Conservation (phyloP, 2,329 filamentous ascomycete genomes). For the Phaeosphaeriaceae sp. region DNA sequence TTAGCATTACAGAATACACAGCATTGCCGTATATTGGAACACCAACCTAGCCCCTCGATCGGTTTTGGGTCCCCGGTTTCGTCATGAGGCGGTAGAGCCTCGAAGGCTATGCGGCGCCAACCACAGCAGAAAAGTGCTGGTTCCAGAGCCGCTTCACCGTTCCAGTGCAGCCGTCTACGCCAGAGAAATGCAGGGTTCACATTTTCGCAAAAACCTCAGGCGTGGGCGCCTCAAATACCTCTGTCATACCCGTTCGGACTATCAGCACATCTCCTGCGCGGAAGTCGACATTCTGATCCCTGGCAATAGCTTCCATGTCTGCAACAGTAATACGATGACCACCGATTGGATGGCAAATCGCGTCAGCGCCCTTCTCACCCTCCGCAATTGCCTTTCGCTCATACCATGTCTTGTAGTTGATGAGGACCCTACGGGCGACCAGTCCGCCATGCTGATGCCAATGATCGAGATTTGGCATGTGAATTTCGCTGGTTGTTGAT, state of each 20-base stretch:
- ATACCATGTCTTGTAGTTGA: conserved; percentile 20
- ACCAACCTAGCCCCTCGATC: conserved; percentile 8
- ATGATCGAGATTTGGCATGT: conserved; percentile 21
- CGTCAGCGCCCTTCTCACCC: conserved; percentile 13
- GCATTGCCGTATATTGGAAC: neutral
- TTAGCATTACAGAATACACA: neutral
- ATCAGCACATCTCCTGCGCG: conserved; percentile 26
- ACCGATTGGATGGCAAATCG: conserved; percentile 14
- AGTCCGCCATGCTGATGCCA: conserved; percentile 17
- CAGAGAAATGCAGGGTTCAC: conserved; percentile 10
- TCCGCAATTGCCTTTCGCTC: conserved; percentile 13
- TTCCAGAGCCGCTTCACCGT: conserved; percentile 70
- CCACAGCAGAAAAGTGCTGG: conserved; percentile 66
- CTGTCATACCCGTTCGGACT: conserved; percentile 23
- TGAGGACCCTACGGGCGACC: conserved; percentile 18
- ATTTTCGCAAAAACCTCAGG: conserved; percentile 15
- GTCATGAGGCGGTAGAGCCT: conserved; percentile 54
- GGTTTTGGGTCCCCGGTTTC: conserved; percentile 10
- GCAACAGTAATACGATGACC: conserved; percentile 21
- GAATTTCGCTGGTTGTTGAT: conserved; percentile 10
- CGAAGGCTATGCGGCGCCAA: conserved; percentile 68
- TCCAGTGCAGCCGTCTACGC: conserved; percentile 32
- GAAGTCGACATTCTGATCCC: conserved; percentile 11
- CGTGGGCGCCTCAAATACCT: conserved; percentile 8
- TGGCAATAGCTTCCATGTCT: conserved; percentile 16